Conservation (phyloP, 148 eudicot genomes). For the Simmondsia chinensis region DNA sequence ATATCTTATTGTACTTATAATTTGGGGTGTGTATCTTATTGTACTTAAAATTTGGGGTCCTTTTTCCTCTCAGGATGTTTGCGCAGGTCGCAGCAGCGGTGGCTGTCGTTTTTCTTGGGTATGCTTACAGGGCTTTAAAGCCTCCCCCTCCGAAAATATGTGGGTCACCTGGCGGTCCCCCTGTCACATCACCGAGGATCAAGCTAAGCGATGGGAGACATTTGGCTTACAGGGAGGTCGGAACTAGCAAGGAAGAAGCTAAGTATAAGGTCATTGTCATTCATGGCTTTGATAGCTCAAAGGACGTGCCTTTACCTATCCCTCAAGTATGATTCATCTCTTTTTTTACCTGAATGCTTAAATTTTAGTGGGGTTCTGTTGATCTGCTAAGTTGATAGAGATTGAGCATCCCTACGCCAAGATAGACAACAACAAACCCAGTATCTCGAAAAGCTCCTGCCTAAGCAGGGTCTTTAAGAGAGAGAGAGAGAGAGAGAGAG, state of each 20-base stretch:
- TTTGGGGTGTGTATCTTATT: too few species aligned
- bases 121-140: slow-evolving; percentile 31
- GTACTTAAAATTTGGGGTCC: too few species aligned
- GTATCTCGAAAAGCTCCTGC: too few species aligned
- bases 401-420: too few species aligned
- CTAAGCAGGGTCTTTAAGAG: too few species aligned
- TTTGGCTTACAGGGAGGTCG: slow-evolving; percentile 60
- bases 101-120: slow-evolving; percentile 23
- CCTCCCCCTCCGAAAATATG: slow-evolving; percentile 52
- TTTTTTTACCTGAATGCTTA: background rate
- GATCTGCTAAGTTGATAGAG: background rate
- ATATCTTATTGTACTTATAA: too few species aligned
- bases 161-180: slow-evolving; percentile 64
- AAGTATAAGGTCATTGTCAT: slow-evolving; percentile 42
- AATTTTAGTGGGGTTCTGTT: too few species aligned
- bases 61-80: slow-evolving; percentile 27
- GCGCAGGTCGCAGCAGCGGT: slow-evolving; percentile 31
- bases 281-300: slow-evolving; percentile 61
- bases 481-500: too few species aligned
- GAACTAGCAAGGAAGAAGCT: slow-evolving; percentile 53
- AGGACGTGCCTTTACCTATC: slow-evolving; percentile 35
- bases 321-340: slow-evolving; percentile 37
- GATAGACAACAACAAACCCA: too few species aligned
- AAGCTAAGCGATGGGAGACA: slow-evolving; percentile 64
- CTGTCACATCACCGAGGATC: slow-evolving; percentile 54